phyloP scores from a whole-genome alignment of 768 basidiomycete species.

The Leucogyrophana mollusca region DNA sequence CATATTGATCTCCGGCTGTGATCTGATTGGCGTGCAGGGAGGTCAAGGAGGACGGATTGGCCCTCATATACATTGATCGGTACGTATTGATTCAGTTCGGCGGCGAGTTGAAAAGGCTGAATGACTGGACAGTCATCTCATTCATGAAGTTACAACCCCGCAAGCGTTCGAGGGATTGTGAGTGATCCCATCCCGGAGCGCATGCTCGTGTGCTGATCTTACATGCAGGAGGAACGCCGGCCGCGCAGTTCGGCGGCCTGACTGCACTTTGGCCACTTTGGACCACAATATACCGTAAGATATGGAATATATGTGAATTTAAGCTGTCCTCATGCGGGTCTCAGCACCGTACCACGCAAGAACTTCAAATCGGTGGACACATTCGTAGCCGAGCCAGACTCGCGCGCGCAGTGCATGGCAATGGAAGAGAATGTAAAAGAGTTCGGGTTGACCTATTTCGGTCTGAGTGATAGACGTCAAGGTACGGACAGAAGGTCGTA shows the following conservation, averaged over 20 bases:
- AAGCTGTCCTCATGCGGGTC: neutral
- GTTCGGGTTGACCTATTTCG: slow-evolving; percentile 91
- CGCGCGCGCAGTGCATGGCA: slow-evolving; percentile 77
- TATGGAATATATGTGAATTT: neutral
- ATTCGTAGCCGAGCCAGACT: slow-evolving; percentile 84
- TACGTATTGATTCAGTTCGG: slow-evolving; percentile 24
- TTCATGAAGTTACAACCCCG: slow-evolving; percentile 93
- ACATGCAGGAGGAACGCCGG: slow-evolving; percentile 62
- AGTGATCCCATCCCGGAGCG: slow-evolving; percentile 22
- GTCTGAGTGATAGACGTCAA: slow-evolving; percentile 86
- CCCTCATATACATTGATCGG: slow-evolving; percentile 84
- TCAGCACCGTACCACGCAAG: slow-evolving; percentile 74
- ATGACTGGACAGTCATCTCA: slow-evolving; percentile 43
- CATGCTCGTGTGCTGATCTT: slow-evolving; percentile 11
- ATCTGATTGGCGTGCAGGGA: slow-evolving; percentile 43
- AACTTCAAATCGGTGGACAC: slow-evolving; percentile 67
- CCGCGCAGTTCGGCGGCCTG: slow-evolving; percentile 76
- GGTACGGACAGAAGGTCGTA: slow-evolving; percentile 40
- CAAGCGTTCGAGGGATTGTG: slow-evolving; percentile 89
- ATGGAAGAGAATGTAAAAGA: slow-evolving; percentile 90
- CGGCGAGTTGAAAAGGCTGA: neutral
- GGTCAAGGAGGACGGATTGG: slow-evolving; percentile 70
- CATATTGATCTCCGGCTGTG: slow-evolving; percentile 6
- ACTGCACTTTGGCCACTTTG: slow-evolving; percentile 87
- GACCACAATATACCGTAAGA: slow-evolving; percentile 88